phyloP scores from a whole-genome alignment of 352 stramenopile species.

The Phytophthora kernoviae region DNA sequence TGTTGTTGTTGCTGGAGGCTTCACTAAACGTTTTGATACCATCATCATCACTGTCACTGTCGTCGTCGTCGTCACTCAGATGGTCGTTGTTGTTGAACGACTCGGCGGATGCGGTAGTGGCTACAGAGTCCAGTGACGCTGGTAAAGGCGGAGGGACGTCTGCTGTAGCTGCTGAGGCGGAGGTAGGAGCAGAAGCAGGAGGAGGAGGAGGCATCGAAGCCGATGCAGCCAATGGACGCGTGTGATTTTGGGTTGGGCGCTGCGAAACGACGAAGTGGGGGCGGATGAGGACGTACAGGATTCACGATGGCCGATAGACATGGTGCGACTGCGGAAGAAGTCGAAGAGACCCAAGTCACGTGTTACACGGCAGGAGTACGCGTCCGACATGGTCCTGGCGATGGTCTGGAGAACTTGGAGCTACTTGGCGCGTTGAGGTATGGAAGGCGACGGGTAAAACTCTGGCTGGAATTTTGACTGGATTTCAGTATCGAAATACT shows the following conservation, averaged over 20 bases:
- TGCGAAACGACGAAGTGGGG: slow-evolving; percentile 7
- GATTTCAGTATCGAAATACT: not conserved
- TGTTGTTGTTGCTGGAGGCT: slow-evolving; percentile 2
- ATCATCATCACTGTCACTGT: slow-evolving; percentile 44
- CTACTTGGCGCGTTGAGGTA: slow-evolving; percentile 14
- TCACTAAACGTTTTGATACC: slow-evolving; percentile 8
- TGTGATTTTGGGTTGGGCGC: slow-evolving; percentile 12
- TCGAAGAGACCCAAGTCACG: slow-evolving; percentile 67
- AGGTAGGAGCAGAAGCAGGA: slow-evolving; percentile 12
- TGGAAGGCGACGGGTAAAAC: slow-evolving; percentile 1
- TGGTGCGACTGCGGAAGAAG: slow-evolving; percentile 74
- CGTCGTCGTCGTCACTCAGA: slow-evolving; percentile 45
- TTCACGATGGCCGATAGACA: slow-evolving; percentile 38
- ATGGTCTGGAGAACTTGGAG: not conserved
- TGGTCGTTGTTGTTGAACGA: slow-evolving; percentile 49
- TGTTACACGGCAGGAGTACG: slow-evolving; percentile 30
- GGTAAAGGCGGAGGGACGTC: not conserved
- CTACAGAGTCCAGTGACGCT: slow-evolving; percentile 41
- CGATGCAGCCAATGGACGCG: slow-evolving; percentile 15
- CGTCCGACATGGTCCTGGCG: slow-evolving; percentile 28
- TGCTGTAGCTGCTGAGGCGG: not conserved
- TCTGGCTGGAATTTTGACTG: not conserved
- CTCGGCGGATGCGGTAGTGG: slow-evolving; percentile 42
- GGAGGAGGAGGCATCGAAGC: slow-evolving; percentile 33
- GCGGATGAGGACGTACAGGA: slow-evolving; percentile 19